phyloP scores from a whole-genome alignment of 805 yeast species.

The Metschnikowia matae region DNA sequence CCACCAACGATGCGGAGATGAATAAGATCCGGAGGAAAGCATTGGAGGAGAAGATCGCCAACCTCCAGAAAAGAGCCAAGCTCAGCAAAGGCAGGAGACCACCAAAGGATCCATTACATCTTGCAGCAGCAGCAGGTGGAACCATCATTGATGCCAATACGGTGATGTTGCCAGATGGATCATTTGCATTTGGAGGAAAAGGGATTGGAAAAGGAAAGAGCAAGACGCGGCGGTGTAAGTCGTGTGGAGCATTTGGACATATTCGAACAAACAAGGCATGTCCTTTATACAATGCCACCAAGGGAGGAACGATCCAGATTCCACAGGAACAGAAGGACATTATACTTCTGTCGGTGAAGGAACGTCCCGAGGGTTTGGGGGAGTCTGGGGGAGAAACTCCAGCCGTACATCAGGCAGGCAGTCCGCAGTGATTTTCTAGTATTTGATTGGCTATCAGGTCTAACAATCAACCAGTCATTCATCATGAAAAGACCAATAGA shows the following conservation, averaged over 20 bases:
- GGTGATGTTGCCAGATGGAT: slow-evolving; percentile 41
- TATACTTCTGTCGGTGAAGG: slow-evolving; percentile 15
- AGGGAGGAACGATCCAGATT: slow-evolving; percentile 26
- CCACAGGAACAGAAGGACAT: slow-evolving; percentile 19
- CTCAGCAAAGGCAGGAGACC: slow-evolving; percentile 41
- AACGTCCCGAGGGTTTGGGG: slow-evolving; percentile 7
- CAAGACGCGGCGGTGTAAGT: slow-evolving; percentile 80
- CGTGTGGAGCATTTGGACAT: slow-evolving; percentile 95
- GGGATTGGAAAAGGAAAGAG: slow-evolving; percentile 71
- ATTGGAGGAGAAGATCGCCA: slow-evolving; percentile 78
- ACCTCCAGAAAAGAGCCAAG: slow-evolving; percentile 69
- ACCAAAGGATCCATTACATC: slow-evolving; percentile 30
- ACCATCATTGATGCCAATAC: slow-evolving; percentile 41
- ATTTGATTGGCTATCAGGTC: no score
- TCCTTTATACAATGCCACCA: slow-evolving; percentile 62
- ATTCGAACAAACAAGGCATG: slow-evolving; percentile 88
- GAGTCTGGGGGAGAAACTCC: slow-evolving; percentile 9
- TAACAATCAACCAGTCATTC: no score
- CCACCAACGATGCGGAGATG: slow-evolving; percentile 80
- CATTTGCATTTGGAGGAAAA: slow-evolving; percentile 52
- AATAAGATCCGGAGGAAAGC: slow-evolving; percentile 73
- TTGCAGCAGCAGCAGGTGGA: slow-evolving; percentile 43
- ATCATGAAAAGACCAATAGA: no score
- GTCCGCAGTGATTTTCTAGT: not conserved
- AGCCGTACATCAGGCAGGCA: not conserved